Conservation (phyloP, 1,284 basidiomycete genomes). For the Ceratobasidium sp. region DNA sequence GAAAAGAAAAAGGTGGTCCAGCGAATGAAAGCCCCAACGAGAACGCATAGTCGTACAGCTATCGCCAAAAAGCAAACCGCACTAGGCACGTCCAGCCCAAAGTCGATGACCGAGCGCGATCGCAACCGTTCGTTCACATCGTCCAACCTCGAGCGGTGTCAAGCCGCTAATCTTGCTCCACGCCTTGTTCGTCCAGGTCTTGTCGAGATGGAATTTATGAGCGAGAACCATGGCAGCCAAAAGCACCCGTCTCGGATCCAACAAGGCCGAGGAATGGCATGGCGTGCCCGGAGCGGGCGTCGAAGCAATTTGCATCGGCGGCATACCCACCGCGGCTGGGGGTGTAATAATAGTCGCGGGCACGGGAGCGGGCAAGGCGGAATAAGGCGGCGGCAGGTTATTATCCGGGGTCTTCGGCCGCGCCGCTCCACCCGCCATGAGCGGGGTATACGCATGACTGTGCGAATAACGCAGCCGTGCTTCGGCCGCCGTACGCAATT, state of each 20-base stretch:
- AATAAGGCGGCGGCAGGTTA: conserved; percentile 19
- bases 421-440: not conserved
- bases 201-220: conserved; percentile 91
- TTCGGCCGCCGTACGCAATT: conserved; percentile 33
- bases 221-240: conserved; percentile 87
- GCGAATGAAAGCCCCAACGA: not conserved
- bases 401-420: not conserved
- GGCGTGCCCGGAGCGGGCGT: not conserved
- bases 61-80: not conserved
- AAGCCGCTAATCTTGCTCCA: conserved; percentile 89
- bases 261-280: conserved; percentile 54
- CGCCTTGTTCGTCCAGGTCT: conserved; percentile 89
- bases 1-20: not conserved
- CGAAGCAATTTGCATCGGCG: not conserved
- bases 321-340: conserved; percentile 3
- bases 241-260: conserved; percentile 88
- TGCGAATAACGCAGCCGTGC: not conserved
- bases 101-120: conserved; percentile 83
- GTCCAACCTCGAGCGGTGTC: conserved; percentile 76
- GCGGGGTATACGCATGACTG: not conserved
- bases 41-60: not conserved
- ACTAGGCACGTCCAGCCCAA: conserved; percentile 67
- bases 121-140: conserved; percentile 80
- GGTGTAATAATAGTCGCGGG: not conserved
- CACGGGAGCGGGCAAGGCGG: conserved; percentile 7